Base-by-base conservation (phyloP, 164 flowering plant species). In the Taxillus chinensis region DNA sequence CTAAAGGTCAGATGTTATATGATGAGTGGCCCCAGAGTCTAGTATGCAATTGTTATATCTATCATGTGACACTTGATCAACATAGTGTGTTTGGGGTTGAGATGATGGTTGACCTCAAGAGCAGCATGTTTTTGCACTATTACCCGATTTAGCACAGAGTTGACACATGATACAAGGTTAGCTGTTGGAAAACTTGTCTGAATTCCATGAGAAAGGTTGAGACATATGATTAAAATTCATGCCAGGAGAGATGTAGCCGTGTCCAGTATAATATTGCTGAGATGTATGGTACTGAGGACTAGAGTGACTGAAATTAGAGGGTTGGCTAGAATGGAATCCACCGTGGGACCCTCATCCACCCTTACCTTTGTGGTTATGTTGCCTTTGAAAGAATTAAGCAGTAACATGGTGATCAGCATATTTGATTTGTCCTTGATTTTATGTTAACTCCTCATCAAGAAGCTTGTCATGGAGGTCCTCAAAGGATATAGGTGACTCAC, bases 391-490 rank as follows among this genome's bases (percentile, higher is more conserved):
- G 9, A 59, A 6, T 59, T 59, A 45, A 2, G 62, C 45, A 39
- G 46, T n/a, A n/a, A n/a, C n/a, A n/a, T n/a, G n/a, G n/a, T n/a
- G n/a, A n/a, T n/a, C n/a, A n/a, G n/a, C n/a, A n/a, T n/a, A n/a
- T n/a, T n/a, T n/a, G n/a, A n/a, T n/a, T n/a, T n/a, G n/a, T n/a
- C n/a, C n/a, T n/a, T 27, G 17, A 27, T 41, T 59, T 59, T 59
- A 15, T 8, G n/a, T 59, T 14, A 59, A 59, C 62, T 59, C 62
- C 62, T 59, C 46, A 59, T 59, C 62, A 42, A 59, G 62, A 6
- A 59, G 62, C 41, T 59, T 59, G 42, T 59, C 62, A 41, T 41
- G n/a, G n/a, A n/a, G n/a, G n/a, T n/a, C n/a, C n/a, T n/a, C n/a
- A n/a, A n/a, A n/a, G n/a, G n/a, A n/a, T n/a, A n/a, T n/a, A n/a